Evolutionary conservation across 176 grass and related monocot species (phyloP).

Genomic region (Oryza brachyantha): DNA sequence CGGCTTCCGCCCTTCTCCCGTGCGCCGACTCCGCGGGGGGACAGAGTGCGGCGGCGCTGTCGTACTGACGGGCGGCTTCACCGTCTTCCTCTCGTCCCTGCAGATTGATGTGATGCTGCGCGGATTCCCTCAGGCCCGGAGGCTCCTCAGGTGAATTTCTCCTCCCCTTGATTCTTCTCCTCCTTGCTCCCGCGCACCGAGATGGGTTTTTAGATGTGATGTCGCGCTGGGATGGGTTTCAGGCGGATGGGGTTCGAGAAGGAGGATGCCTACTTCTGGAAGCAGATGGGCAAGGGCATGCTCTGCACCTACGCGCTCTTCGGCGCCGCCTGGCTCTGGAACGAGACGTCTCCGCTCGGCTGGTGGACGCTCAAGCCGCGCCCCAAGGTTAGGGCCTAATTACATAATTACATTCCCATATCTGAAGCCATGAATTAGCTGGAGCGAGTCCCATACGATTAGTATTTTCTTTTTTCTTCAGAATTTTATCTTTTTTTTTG

Average conservation of each 20-base stretch:
- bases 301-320: slow-evolving; percentile 71
- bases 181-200: not conserved
- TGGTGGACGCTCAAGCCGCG: slow-evolving; percentile 88
- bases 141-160: slow-evolving; percentile 47
- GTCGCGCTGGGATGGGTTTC: not conserved
- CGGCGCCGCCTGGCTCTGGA: slow-evolving; percentile 65
- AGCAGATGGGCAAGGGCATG: slow-evolving; percentile 81
- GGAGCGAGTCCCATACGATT: not conserved
- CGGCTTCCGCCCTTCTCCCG: too few species aligned
- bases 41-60: too few species aligned
- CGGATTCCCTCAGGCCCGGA: slow-evolving; percentile 50
- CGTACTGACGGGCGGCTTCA: too few species aligned
- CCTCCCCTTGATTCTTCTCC: not conserved
- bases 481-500: not conserved
- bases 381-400: slow-evolving; percentile 58
- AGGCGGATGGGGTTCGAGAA: slow-evolving; percentile 62
- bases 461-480: not conserved
- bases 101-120: slow-evolving; percentile 39
- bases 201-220: not conserved
- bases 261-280: slow-evolving; percentile 67
- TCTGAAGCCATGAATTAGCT: not conserved
- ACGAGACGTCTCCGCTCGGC: slow-evolving; percentile 71
- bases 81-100: not conserved
- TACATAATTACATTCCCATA: not conserved
- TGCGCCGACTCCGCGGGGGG: too few species aligned